Conservation (phyloP, 768 basidiomycete genomes). For the Boletales sp. region DNA sequence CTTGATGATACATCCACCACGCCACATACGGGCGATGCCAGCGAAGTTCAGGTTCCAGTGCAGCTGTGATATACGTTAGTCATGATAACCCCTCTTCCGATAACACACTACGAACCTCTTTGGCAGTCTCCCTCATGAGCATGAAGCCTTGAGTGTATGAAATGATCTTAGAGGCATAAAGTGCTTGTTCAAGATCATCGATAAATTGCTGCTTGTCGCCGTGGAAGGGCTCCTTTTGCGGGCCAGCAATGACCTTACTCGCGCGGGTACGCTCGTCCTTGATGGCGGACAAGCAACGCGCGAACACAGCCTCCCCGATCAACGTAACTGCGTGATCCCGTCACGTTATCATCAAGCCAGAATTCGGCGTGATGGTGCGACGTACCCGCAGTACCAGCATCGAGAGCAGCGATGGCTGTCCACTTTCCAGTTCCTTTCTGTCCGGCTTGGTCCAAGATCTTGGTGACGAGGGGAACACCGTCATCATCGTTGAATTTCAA, state of each 20-base stretch:
- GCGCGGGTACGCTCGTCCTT: slow-evolving; percentile 95
- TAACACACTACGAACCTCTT: slow-evolving; percentile 55
- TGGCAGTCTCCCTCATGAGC: slow-evolving; percentile 97
- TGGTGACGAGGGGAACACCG: slow-evolving; percentile 83
- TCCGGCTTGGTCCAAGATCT: slow-evolving; percentile 94
- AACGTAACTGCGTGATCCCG: slow-evolving; percentile 69
- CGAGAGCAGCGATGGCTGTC: slow-evolving; percentile 97
- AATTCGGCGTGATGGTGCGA: slow-evolving; percentile 8
- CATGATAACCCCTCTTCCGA: not conserved
- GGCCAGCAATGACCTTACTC: slow-evolving; percentile 86
- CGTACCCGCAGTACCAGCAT: slow-evolving; percentile 82
- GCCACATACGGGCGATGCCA: slow-evolving; percentile 99
- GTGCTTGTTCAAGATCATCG: slow-evolving; percentile 97
- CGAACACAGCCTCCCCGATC: slow-evolving; percentile 99
- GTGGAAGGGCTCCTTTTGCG: slow-evolving; percentile 88
- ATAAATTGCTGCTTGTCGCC: slow-evolving; percentile 99
- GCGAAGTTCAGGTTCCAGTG: slow-evolving; percentile 95
- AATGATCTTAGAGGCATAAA: slow-evolving; percentile 99
- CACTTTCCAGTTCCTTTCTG: slow-evolving; percentile 99
- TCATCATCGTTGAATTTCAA: slow-evolving; percentile 97
- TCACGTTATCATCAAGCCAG: slow-evolving; percentile 7
- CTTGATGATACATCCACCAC: slow-evolving; percentile 99
- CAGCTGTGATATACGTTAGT: slow-evolving; percentile 38
- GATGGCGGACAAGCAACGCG: slow-evolving; percentile 95
- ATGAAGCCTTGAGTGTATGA: slow-evolving; percentile 99